Conservation (phyloP, 2,329 filamentous ascomycete genomes). For the Fusarium sp. region DNA sequence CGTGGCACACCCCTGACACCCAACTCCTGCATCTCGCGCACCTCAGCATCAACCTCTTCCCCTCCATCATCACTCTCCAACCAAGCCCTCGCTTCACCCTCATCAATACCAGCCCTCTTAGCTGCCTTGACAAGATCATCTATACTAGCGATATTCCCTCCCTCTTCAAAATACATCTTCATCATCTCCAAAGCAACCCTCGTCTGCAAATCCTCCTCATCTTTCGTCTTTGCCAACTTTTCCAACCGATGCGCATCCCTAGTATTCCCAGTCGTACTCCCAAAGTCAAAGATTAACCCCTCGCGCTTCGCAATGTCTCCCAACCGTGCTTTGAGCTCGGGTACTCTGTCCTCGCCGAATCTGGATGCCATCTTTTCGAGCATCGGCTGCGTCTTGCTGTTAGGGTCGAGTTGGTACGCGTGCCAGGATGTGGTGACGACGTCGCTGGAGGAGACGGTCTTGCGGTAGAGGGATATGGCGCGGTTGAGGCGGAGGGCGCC, state of each 20-base stretch:
- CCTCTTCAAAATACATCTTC: slow-evolving; percentile 73
- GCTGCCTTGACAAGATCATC: slow-evolving; percentile 65
- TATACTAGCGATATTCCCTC: slow-evolving; percentile 71
- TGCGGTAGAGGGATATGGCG: slow-evolving; percentile 76
- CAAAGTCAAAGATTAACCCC: slow-evolving; percentile 79
- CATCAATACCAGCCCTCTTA: slow-evolving; percentile 65
- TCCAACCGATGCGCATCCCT: slow-evolving; percentile 68
- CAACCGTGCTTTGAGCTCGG: slow-evolving; percentile 69
- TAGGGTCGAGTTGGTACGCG: slow-evolving; percentile 84
- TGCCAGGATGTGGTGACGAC: slow-evolving; percentile 81
- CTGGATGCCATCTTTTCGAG: slow-evolving; percentile 67
- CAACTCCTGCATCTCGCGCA: slow-evolving; percentile 62
- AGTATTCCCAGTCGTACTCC: slow-evolving; percentile 59
- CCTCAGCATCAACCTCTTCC: slow-evolving; percentile 68
- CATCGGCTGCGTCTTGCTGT: slow-evolving; percentile 63
- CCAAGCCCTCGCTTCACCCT: slow-evolving; percentile 64
- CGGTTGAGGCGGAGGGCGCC: slow-evolving; percentile 80
- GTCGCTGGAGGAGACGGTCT: slow-evolving; percentile 71
- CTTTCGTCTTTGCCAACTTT: slow-evolving; percentile 70
- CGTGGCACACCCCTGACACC: slow-evolving; percentile 77
- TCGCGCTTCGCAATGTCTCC: slow-evolving; percentile 68
- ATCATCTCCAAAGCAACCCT: slow-evolving; percentile 73
- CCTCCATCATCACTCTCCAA: slow-evolving; percentile 67
- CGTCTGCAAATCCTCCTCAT: slow-evolving; percentile 61
- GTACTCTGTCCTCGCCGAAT: slow-evolving; percentile 74